Percentiles rank a stretch among this genome's conserved stretches.
Conservation (phyloP, 352 stramenopile species). For the Synura sp. region DNA sequence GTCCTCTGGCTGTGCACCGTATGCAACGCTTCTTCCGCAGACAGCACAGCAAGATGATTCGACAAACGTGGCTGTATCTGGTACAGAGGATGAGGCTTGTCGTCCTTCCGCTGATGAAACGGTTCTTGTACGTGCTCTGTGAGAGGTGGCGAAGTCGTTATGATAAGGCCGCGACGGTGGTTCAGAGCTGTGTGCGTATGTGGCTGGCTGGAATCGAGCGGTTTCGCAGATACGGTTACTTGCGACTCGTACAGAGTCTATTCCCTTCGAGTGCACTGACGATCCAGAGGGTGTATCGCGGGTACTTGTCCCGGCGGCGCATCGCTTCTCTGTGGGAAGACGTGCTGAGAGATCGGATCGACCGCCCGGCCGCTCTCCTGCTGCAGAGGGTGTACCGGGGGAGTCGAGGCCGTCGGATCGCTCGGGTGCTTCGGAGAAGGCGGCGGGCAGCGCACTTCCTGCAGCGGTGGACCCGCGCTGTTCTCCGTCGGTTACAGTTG, state of each 20-base stretch:
- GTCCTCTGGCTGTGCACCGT: not conserved
- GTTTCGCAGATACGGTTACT: not conserved
- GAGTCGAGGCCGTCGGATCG: not conserved
- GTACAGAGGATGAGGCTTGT: not conserved
- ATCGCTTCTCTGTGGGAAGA: not conserved
- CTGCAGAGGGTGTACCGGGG: conserved; percentile 4
- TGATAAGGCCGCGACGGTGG: not conserved
- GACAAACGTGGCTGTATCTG: not conserved
- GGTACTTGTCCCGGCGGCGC: not conserved
- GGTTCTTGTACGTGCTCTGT: not conserved
- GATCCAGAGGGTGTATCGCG: not conserved
- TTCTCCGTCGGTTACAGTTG: not conserved
- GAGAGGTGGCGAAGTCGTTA: not conserved
- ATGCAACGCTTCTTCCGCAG: not conserved
- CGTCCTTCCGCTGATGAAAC: not conserved
- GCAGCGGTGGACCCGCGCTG: not conserved
- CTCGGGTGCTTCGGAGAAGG: not conserved
- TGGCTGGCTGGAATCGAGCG: not conserved
- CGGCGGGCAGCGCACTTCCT: not conserved
- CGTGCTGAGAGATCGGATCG: not conserved
- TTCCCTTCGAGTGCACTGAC: not conserved
- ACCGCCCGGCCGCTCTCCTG: not conserved
- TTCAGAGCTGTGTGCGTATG: not conserved
- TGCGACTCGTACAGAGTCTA: not conserved
- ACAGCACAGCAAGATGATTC: not conserved